Conservation (phyloP, 345 rosid species). For the Jatropha curcas region DNA sequence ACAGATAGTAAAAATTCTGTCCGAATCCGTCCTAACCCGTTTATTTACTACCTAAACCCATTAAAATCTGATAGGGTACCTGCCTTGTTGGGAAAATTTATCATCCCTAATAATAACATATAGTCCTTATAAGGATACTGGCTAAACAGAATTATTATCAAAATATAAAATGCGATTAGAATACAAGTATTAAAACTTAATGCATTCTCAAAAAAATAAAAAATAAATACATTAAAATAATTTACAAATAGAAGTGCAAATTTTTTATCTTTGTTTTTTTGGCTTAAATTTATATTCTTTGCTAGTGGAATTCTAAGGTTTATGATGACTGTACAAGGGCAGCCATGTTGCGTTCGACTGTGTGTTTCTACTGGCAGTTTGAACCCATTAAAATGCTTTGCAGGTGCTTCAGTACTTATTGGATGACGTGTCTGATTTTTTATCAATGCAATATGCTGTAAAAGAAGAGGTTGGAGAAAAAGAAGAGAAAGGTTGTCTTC, state of each 20-base stretch:
- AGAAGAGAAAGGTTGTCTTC: conserved; percentile 57
- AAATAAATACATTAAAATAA: no score
- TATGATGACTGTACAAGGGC: background rate
- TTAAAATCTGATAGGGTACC: no score
- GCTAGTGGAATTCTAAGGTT: background rate
- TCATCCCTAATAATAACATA: no score
- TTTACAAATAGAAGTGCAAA: no score
- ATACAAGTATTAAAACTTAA: no score
- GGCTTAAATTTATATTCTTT: background rate
- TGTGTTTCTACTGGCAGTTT: background rate
- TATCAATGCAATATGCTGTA: conserved; percentile 45
- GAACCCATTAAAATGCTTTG: conserved; percentile 27
- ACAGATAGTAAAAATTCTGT: no score
- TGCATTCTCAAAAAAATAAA: no score
- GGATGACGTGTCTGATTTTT: conserved; percentile 80
- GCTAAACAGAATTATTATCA: background rate
- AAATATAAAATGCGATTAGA: background rate
- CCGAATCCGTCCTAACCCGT: no score
- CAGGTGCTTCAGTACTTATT: conserved; percentile 88
- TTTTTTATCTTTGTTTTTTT: background rate
- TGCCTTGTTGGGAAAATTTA: no score
- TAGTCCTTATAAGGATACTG: background rate
- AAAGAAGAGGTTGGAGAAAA: conserved; percentile 38
- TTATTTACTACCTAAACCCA: no score
- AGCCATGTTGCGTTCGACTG: background rate